Evolutionary conservation across 2,329 filamentous ascomycete genomes (phyloP).

Genomic region (Pestalotiopsis sp.): DNA sequence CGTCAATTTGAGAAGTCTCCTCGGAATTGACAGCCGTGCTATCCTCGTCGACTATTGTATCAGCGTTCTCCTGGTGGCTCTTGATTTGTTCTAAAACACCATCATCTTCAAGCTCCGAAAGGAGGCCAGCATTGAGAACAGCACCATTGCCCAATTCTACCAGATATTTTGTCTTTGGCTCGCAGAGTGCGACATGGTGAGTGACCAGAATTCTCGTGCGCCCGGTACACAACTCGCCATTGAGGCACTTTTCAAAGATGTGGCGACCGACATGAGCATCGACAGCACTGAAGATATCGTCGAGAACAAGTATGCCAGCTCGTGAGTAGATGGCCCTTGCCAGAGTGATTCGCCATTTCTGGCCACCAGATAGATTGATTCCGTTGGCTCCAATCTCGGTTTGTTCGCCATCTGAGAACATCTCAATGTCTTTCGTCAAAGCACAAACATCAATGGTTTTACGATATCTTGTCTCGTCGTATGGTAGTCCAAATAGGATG

Average conservation of each 20-base stretch:
- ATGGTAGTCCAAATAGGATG: conserved; percentile 75
- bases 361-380: conserved; percentile 82
- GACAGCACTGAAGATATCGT: conserved; percentile 83
- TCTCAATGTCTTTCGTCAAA: conserved; percentile 74
- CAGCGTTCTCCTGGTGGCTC: conserved; percentile 49
- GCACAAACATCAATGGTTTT: conserved; percentile 75
- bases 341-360: conserved; percentile 81
- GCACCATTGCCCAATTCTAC: conserved; percentile 73
- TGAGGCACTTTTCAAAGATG: conserved; percentile 76
- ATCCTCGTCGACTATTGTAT: conserved; percentile 52
- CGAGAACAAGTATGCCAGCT: conserved; percentile 74
- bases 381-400: conserved; percentile 86
- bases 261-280: conserved; percentile 81
- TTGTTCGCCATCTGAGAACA: conserved; percentile 74
- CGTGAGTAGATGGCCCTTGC: conserved; percentile 80
- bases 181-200: conserved; percentile 74
- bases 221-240: conserved; percentile 68
- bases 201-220: conserved; percentile 80
- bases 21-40: conserved; percentile 60
- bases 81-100: conserved; percentile 61
- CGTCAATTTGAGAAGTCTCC: conserved; percentile 44
- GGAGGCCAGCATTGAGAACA: conserved; percentile 64
- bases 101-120: conserved; percentile 65
- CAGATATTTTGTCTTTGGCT: conserved; percentile 72
- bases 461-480: conserved; percentile 68